These are phyloP conservation scores for Vitis cinerea DNA, from an alignment of 164 flowering plant genomes.

Conservation along the genomic window DNA sequence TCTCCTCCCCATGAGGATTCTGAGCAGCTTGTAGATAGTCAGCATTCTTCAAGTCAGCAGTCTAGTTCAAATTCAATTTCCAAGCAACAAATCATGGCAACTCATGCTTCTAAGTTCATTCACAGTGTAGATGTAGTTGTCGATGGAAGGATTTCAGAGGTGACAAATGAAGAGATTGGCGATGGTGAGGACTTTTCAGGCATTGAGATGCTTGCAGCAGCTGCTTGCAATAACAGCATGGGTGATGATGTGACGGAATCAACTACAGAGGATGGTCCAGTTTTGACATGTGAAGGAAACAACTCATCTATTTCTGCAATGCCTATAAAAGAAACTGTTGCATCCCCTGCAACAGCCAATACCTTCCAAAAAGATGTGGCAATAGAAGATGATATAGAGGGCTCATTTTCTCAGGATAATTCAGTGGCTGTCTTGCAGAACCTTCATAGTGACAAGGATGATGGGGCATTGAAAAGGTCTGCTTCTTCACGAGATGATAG, in stretches of 20 bases:
- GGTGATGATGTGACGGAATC: conserved; percentile 13
- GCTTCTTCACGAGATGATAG: conserved; percentile 40
- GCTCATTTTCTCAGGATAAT: conserved; percentile 5
- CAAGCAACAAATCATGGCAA: neutral
- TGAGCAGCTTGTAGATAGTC: conserved; percentile 1
- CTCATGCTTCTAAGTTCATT: conserved; percentile 3
- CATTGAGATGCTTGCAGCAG: conserved; percentile 67
- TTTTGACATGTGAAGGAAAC: conserved; percentile 8
- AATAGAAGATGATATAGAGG: conserved; percentile 11
- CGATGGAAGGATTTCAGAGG: conserved; percentile 13
- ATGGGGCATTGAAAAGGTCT: conserved; percentile 9
- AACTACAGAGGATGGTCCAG: conserved; percentile 9
- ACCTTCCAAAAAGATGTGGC: conserved; percentile 11
- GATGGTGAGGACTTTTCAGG: conserved; percentile 57
- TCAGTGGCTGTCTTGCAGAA: conserved; percentile 5
- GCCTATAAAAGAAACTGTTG: conserved; percentile 9
- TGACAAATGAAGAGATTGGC: conserved; percentile 13
- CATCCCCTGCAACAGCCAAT: conserved; percentile 5
- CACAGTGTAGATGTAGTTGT: conserved; percentile 11
- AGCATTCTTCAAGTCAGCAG: conserved; percentile 5
- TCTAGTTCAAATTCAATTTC: conserved; percentile 10
- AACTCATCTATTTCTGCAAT: conserved; percentile 13
- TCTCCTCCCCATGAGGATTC: conserved; percentile 9
- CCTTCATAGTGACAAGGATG: conserved; percentile 14
- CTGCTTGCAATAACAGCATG: conserved; percentile 50